Evolutionary conservation across 306 rosid genomes (phyloP).

Genomic region (Boehmeria nivea): DNA sequence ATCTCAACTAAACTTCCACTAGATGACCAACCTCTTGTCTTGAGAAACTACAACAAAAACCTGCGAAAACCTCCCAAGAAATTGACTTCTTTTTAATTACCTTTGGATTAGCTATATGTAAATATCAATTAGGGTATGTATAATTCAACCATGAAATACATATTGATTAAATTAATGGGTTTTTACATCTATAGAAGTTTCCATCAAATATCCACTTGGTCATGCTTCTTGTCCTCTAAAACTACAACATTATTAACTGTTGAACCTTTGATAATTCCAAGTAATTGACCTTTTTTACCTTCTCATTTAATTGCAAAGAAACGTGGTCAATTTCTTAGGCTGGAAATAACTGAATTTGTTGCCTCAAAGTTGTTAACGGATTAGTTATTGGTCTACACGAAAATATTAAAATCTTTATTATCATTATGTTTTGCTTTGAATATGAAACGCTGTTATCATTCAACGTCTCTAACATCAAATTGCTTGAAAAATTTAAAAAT

Average conservation of each 20-base stretch:
- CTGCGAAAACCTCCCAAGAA: constrained; percentile 7
- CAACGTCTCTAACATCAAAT: too few species aligned
- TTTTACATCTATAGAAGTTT: neutral
- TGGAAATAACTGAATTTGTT: constrained; percentile 22
- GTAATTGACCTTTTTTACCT: constrained; percentile 19
- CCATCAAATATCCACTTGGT: constrained; percentile 4
- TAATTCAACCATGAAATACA: neutral
- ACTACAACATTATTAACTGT: constrained; percentile 20
- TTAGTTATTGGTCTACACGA: too few species aligned
- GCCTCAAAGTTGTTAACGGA: too few species aligned
- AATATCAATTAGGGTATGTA: neutral
- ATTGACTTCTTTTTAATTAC: constrained; percentile 18
- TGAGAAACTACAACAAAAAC: constrained; percentile 13
- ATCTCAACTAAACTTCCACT: neutral
- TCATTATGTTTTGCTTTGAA: too few species aligned
- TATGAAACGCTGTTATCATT: too few species aligned
- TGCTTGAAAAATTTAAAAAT: too few species aligned
- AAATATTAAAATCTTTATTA: too few species aligned
- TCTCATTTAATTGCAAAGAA: constrained; percentile 17
- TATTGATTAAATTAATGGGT: neutral
- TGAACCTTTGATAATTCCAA: constrained; percentile 9
- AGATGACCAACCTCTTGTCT: constrained; percentile 10
- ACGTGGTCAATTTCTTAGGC: constrained; percentile 28
- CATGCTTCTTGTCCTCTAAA: constrained; percentile 31
- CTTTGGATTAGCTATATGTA: constrained; percentile 1